Base-by-base conservation (phyloP, 1,284 basidiomycete genomes). In the Salmacisia buchloeana region DNA sequence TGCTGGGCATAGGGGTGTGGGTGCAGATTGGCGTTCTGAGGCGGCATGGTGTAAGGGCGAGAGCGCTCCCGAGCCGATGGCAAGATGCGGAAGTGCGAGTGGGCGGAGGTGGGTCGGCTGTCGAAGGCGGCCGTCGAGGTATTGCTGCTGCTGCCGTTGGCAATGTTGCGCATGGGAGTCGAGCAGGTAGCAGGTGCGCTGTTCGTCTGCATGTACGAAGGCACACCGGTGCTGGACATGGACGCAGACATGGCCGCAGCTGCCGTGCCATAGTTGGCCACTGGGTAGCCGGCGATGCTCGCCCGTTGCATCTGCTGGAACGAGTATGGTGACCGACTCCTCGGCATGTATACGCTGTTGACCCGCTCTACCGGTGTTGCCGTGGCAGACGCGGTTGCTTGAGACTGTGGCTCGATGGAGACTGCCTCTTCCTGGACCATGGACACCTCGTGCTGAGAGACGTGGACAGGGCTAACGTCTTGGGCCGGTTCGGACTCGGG, bases 1-100 rank as follows among this genome's bases (percentile, higher is more conserved):
- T 27, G 3, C 13, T 54, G 49, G 15, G 12, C 15, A 21, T 43
- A 43, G 12, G 41, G 49, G 10, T 31, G 49, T 13, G 49, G 49
- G 27, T 54, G 49, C 31, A 54, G 15, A n/a, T 54, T 9, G 7
- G 49, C 34, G 59, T 43, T 66, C 61, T 71, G 69, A 4, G 68
- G 62, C 6, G 73, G 67, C 59, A 67, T 73, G 18, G 70, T 69
- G 73, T 74, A 73, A 10, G 67, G 72, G 3, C 71, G 64, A 29
- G 63, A 66, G 25, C 63, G 49, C 49, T 69, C 69, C 43, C 70
- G 67, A 58, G 66, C 69, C 60, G 68, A 66, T 56, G 69, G 67
- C 39, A 63, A 63, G 56, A 64, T 66, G 62, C 38, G 58, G 33
- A 29, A 43, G 49, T 62, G 52, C 12, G 31, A 27, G n/a, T 25